Evolutionary conservation across 352 stramenopile species (phyloP).

Genomic region (Hyaloperonospora arabidopsidis): DNA sequence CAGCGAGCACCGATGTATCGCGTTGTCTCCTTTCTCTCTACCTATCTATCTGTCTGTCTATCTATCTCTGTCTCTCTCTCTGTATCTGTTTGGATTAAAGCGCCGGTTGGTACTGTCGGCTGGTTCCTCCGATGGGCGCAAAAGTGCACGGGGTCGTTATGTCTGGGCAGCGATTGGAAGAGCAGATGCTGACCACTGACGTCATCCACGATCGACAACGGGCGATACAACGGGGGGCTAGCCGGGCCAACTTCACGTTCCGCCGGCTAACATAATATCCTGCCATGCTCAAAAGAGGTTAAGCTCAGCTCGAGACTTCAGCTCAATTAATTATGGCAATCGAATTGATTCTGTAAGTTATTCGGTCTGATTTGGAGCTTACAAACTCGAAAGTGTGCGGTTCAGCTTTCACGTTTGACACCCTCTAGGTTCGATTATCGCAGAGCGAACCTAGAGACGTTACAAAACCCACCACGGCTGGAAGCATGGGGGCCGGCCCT

Average conservation of each 20-base stretch:
- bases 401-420: too few species aligned
- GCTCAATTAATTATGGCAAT: too few species aligned
- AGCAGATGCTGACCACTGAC: slow-evolving; percentile 5
- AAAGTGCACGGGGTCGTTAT: slow-evolving; percentile 6
- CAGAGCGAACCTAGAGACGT: slow-evolving; percentile 10
- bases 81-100: neutral
- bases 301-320: neutral
- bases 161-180: slow-evolving; percentile 6
- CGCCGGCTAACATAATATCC: slow-evolving; percentile 4
- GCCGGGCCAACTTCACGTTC: slow-evolving; percentile 13
- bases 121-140: neutral
- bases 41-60: too few species aligned
- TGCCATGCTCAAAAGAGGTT: neutral
- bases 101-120: slow-evolving; percentile 2
- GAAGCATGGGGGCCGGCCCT: slow-evolving; percentile 32
- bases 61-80: neutral
- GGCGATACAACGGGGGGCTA: slow-evolving; percentile 10
- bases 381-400: too few species aligned
- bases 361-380: too few species aligned
- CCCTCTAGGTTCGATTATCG: neutral
- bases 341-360: too few species aligned
- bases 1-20: neutral
- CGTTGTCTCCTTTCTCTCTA: too few species aligned
- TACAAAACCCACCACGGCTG: neutral
- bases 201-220: slow-evolving; percentile 14